Evolutionary conservation across 1,284 basidiomycete genomes (phyloP).

Genomic region (Austroboletus niveus): DNA sequence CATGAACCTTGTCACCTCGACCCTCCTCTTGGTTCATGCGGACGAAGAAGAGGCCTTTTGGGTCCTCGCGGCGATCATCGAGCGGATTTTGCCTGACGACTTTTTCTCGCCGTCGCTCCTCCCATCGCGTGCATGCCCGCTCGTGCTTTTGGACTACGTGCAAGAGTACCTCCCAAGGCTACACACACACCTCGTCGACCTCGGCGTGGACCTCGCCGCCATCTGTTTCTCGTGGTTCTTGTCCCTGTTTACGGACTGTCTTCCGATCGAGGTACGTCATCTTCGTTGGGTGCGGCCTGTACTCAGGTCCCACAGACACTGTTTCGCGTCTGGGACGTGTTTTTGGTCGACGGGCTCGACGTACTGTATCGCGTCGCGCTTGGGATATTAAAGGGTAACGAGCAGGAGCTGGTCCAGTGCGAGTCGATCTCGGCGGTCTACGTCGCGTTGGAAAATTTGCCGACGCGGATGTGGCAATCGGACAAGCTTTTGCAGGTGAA

Average conservation of each 20-base stretch:
- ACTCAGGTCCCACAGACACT: conserved; percentile 54
- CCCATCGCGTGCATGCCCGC: conserved; percentile 90
- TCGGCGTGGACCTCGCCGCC: conserved; percentile 89
- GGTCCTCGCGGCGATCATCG: conserved; percentile 88
- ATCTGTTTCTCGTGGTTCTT: conserved; percentile 99
- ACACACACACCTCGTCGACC: conserved; percentile 69
- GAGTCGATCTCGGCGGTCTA: conserved; percentile 86
- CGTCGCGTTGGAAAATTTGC: conserved; percentile 80
- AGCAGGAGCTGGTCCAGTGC: conserved; percentile 78
- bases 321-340: conserved; percentile 93
- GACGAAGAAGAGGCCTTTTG: conserved; percentile 98
- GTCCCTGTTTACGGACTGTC: conserved; percentile 92
- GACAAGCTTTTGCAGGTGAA: conserved; percentile 84
- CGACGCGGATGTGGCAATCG: conserved; percentile 88
- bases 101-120: conserved; percentile 84
- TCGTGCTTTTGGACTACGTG: conserved; percentile 88
- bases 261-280: conserved; percentile 83
- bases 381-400: conserved; percentile 81
- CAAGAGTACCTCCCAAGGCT: conserved; percentile 76
- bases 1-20: conserved; percentile 95
- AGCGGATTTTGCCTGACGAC: conserved; percentile 78
- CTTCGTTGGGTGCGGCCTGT: not conserved
- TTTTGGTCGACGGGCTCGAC: conserved; percentile 91
- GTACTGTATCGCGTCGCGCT: conserved; percentile 91
- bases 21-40: conserved; percentile 87